Percentiles rank a stretch among this genome's conserved stretches.
Conservation (phyloP, 108 stramenopile species). For the Discostella pseudostelligera region DNA sequence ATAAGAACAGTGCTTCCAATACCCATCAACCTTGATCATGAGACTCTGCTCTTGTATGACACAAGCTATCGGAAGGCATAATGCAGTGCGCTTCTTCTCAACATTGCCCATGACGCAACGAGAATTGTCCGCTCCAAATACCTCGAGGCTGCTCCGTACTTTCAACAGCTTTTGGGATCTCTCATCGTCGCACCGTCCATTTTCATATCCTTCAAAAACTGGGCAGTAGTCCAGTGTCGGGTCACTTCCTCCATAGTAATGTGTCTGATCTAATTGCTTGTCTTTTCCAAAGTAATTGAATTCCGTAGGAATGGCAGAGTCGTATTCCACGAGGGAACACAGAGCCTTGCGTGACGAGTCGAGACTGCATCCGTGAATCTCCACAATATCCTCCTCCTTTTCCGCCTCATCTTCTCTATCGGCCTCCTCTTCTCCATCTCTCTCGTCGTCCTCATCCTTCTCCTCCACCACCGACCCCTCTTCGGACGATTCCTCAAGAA, state of each 20-base stretch:
- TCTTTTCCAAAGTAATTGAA: conserved; percentile 70
- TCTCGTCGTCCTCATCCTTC: conserved; percentile 2
- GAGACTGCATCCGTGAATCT: conserved; percentile 74
- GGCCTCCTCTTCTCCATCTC: conserved; percentile 1
- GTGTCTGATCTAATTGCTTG: conserved; percentile 40
- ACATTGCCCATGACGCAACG: conserved; percentile 67
- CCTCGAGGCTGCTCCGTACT: conserved; percentile 52
- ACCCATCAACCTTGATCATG: conserved; percentile 62
- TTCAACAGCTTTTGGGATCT: conserved; percentile 40
- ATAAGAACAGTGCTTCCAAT: conserved; percentile 64
- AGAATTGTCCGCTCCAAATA: conserved; percentile 69
- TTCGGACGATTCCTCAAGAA: conserved; percentile 1
- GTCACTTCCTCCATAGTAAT: conserved; percentile 65
- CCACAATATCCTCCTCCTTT: conserved; percentile 21
- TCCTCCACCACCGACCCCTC: conserved; percentile 1
- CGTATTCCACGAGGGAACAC: conserved; percentile 74
- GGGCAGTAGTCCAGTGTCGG: conserved; percentile 81
- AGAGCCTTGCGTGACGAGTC: conserved; percentile 79
- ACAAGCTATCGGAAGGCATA: conserved; percentile 82
- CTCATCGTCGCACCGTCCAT: conserved; percentile 58
- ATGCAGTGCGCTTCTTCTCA: conserved; percentile 41
- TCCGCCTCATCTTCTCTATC: conserved; percentile 8
- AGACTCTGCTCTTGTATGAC: conserved; percentile 73
- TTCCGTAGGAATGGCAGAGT: conserved; percentile 56
- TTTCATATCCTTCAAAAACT: conserved; percentile 65